Evolutionary conservation across 2,329 filamentous ascomycete species (phyloP), one percentile per base, ranked within the genome.

Genomic region (Incumbomyces delicatus): DNA sequence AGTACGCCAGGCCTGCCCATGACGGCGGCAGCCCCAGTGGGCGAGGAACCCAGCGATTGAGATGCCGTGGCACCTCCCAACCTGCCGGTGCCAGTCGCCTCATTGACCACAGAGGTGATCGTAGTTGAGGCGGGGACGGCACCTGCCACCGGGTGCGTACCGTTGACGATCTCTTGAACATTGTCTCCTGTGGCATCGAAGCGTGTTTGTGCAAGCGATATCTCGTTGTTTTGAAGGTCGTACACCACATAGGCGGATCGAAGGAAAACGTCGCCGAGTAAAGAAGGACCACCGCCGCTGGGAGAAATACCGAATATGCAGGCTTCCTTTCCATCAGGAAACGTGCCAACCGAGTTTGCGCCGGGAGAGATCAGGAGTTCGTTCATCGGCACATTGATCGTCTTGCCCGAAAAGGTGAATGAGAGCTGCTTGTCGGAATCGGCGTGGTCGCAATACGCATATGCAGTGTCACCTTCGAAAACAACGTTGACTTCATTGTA

Each of bases 221-320:
- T 78, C 57, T 78, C 67, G 59, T 81, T 79, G 60, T 75, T 76
- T 16, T 60, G 61, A 12, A 81, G 65, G 50, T 81, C 77, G 60
- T 80, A 81, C 1, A 81, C 78, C 37, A 80, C 75, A 57, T 81
- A 81, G 2, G 77, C 77, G 46, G 71, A 76, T 46, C 77, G 74
- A 13, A 81, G 63, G 64, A 81, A 81, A 0, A 77, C 81, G 59
- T 81, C 77, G 27, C 78, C 78, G 1, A 81, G 67, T 6, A 80
- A 71, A 6, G 70, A 60, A 17, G 67, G 70, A 51, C 63, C 62
- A 30, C 67, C 70, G 2, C 60, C 60, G 1, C 74, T 66, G 0
- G 75, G 73, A 2, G 63, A 65, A 53, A 81, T 74, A 29, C 75
- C 74, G 46, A 72, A 70, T 12, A 66, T 51, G 52, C 69, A 72